phyloP scores from a whole-genome alignment of 495 filamentous ascomycete species.

The Lophiotrema nucula region DNA sequence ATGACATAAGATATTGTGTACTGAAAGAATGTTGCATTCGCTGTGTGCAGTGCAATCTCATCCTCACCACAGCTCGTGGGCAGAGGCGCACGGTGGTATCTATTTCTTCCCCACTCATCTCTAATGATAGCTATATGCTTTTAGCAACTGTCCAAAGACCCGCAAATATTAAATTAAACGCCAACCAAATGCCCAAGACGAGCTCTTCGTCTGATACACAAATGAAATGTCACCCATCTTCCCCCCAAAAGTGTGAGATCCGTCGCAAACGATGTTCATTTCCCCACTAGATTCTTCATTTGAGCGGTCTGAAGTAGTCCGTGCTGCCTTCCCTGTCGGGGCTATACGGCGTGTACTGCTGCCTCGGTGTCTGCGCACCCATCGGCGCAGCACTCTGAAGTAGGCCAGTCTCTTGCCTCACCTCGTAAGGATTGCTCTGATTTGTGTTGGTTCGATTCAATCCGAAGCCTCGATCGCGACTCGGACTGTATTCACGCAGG shows the following conservation, averaged over 20 bases:
- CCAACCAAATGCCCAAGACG: background rate
- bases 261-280: background rate
- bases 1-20: too few species aligned
- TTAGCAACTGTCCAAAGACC: background rate
- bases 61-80: too few species aligned
- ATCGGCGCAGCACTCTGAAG: slow-evolving; percentile 38
- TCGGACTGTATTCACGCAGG: slow-evolving; percentile 37
- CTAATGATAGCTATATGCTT: background rate
- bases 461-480: slow-evolving; percentile 12
- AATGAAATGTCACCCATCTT: background rate
- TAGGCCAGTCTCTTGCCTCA: slow-evolving; percentile 29
- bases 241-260: background rate
- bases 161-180: background rate
- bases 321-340: background rate
- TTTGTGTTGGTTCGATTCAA: slow-evolving; percentile 5
- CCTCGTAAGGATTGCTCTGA: slow-evolving; percentile 21
- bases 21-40: too few species aligned
- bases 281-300: background rate
- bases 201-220: background rate
- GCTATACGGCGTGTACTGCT: background rate
- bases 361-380: slow-evolving; percentile 24
- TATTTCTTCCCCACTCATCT: background rate
- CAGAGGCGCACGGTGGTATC: too few species aligned
- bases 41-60: too few species aligned
- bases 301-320: background rate